Conservation (phyloP, 495 filamentous ascomycete genomes). For the Podospora anserina region DNA sequence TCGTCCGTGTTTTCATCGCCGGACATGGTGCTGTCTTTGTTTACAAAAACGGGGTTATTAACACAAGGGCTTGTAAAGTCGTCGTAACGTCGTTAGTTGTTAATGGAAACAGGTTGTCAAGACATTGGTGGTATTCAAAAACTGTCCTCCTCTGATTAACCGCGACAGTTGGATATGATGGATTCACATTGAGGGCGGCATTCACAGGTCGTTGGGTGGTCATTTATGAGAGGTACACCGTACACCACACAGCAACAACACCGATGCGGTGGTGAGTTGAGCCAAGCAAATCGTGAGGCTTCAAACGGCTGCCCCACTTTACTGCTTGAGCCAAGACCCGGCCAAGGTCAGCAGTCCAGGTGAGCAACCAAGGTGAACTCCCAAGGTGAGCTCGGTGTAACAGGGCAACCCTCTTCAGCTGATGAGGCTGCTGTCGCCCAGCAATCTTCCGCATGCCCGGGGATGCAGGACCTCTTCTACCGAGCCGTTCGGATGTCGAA, state of each 20-base stretch:
- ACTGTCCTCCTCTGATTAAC: not conserved
- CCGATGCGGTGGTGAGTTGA: not conserved
- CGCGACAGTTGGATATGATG: not conserved
- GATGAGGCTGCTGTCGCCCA: not conserved
- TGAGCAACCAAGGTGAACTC: not conserved
- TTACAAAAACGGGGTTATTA: not conserved
- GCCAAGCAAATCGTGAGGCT: slow-evolving; percentile 10
- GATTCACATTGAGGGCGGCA: not conserved
- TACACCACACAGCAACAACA: slow-evolving; percentile 4
- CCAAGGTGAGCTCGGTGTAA: not conserved
- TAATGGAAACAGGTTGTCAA: not conserved
- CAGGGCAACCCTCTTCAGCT: slow-evolving; percentile 2
- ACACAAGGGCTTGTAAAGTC: not conserved
- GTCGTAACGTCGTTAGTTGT: not conserved
- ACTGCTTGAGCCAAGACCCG: not conserved
- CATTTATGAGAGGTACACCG: too few relatives aligned
- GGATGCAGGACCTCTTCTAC: slow-evolving; percentile 3
- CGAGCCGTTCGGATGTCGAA: slow-evolving; percentile 12
- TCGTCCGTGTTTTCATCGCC: slow-evolving; percentile 13
- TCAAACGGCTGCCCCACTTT: slow-evolving; percentile 7
- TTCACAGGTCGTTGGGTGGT: not conserved
- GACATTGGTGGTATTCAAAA: not conserved
- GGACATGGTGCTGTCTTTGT: slow-evolving; percentile 12
- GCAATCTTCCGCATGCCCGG: not conserved
- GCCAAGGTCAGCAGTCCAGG: not conserved